phyloP scores from a whole-genome alignment of 2,329 filamentous ascomycete species.

The Cladosporium sp. region DNA sequence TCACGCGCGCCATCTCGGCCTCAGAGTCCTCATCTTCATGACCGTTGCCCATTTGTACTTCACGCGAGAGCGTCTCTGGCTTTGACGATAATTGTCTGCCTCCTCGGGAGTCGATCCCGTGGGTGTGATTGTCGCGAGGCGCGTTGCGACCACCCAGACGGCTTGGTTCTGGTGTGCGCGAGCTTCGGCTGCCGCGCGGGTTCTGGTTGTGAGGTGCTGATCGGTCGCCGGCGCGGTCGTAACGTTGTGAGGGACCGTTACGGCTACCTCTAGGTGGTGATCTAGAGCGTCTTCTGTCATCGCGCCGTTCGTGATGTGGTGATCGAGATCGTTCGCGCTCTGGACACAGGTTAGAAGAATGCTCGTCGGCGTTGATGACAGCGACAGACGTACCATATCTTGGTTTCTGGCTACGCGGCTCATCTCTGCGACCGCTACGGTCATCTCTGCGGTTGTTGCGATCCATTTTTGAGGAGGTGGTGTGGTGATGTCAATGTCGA shows the following conservation, averaged over 20 bases:
- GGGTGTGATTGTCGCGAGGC: conserved; percentile 15
- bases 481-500: conserved; percentile 1
- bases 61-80: conserved; percentile 10
- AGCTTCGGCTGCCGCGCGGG: neutral
- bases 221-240: conserved; percentile 21
- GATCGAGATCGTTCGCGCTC: conserved; percentile 30
- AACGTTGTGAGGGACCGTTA: conserved; percentile 17
- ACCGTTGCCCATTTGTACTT: conserved; percentile 21
- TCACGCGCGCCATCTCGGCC: conserved; percentile 72
- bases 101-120: neutral
- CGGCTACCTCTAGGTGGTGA: conserved; percentile 16
- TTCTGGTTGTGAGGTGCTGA: conserved; percentile 5
- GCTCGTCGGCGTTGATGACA: neutral
- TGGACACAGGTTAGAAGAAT: conserved; percentile 17
- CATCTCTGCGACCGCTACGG: conserved; percentile 21
- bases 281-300: conserved; percentile 27
- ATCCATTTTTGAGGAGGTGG: conserved; percentile 19
- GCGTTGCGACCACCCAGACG: conserved; percentile 10
- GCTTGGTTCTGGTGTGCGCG: conserved; percentile 8
- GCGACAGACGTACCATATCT: conserved; percentile 22
- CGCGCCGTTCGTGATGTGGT: conserved; percentile 25
- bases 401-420: conserved; percentile 22
- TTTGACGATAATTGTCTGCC: conserved; percentile 11
- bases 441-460: conserved; percentile 24
- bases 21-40: conserved; percentile 55